phyloP scores from a whole-genome alignment of 139 green algal species.

The Chloropicon primus region DNA sequence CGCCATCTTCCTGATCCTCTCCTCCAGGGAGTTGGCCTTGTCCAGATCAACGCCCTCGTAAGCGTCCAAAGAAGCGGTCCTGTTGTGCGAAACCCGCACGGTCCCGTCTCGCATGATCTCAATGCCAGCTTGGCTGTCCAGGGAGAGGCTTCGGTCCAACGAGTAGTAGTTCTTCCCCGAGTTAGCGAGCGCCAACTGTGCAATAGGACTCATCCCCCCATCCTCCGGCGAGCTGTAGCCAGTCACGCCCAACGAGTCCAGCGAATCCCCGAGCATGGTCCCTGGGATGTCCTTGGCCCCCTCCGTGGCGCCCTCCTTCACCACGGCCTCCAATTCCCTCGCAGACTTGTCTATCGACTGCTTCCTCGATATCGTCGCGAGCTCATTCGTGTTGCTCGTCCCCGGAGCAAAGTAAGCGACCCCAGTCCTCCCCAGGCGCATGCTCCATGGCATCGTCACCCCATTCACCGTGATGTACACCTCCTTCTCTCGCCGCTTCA shows the following conservation, averaged over 20 bases:
- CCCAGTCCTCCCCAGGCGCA: conserved; percentile 64
- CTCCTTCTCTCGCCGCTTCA: conserved; percentile 42
- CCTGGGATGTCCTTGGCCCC: not conserved
- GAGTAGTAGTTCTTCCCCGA: not conserved
- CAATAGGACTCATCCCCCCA: not conserved
- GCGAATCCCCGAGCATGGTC: not conserved
- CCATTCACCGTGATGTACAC: conserved; percentile 67
- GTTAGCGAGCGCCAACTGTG: not conserved
- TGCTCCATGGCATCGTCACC: conserved; percentile 27
- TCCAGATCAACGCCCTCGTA: not conserved
- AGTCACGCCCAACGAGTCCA: not conserved
- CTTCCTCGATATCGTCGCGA: conserved; percentile 1
- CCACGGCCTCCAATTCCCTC: not conserved
- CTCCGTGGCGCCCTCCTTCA: not conserved
- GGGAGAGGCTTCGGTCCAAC: not conserved
- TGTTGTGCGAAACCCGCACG: not conserved
- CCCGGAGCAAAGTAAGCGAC: conserved; percentile 59
- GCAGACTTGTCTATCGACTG: not conserved
- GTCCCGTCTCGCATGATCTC: not conserved
- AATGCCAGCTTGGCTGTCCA: not conserved
- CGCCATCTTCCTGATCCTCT: not conserved
- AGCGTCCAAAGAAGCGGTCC: not conserved
- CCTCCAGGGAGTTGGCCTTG: not conserved
- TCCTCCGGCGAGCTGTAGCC: not conserved
- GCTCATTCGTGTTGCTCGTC: not conserved